Percentiles rank a stretch among this genome's conserved stretches.
These are phyloP conservation scores for Buddleja alternifolia DNA, from an alignment of 257 asterid species.

Conservation along the genomic window DNA sequence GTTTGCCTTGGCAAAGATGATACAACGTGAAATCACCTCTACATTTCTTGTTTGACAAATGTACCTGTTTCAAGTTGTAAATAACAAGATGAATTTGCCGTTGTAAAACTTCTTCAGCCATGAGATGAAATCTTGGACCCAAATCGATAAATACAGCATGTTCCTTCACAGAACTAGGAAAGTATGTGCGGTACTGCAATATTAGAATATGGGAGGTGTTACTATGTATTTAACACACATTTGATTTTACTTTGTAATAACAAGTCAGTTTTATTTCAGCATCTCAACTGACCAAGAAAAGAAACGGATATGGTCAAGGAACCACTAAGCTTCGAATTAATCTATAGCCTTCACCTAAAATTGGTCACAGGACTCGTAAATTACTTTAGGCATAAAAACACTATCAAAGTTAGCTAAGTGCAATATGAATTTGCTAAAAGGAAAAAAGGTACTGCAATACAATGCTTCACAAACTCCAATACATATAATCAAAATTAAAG, in stretches of 20 bases:
- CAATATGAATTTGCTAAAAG: not conserved
- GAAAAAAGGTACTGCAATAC: not conserved
- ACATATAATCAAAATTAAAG: not conserved
- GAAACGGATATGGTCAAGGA: not conserved
- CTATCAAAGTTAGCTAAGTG: not conserved
- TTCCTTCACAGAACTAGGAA: slow-evolving; percentile 79
- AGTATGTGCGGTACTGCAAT: slow-evolving; percentile 87
- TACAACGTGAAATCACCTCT: slow-evolving; percentile 11
- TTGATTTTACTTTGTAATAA: slow-evolving; percentile 11
- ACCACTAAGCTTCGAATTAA: not conserved
- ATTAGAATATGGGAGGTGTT: slow-evolving; percentile 29
- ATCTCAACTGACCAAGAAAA: not conserved
- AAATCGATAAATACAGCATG: slow-evolving; percentile 81
- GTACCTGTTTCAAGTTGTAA: slow-evolving; percentile 78
- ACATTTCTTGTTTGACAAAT: not conserved
- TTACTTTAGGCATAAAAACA: not conserved
- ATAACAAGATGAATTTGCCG: slow-evolving; percentile 76
- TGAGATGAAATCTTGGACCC: slow-evolving; percentile 85
- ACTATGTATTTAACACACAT: not conserved
- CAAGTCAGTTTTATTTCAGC: not conserved
- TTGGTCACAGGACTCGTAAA: not conserved
- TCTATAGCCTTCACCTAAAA: not conserved
- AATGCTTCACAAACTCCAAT: not conserved
- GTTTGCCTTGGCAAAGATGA: slow-evolving; percentile 16
- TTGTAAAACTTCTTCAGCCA: slow-evolving; percentile 85